Base-by-base conservation (phyloP, 352 stramenopile genomes). In the Phytophthora colocasiae region DNA sequence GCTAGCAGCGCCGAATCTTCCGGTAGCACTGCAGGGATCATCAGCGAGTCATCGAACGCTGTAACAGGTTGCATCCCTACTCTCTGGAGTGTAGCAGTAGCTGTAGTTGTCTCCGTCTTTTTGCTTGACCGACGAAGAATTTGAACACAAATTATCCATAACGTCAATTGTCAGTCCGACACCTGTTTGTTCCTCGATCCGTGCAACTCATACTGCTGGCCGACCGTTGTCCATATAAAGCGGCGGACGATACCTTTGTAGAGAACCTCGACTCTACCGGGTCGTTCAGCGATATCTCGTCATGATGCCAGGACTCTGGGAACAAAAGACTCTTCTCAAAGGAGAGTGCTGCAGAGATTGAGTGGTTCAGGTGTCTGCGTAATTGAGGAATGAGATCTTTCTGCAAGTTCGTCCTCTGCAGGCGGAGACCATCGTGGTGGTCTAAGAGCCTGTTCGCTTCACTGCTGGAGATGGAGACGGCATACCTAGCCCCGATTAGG, bases 51-150 rank as follows among this genome's bases (percentile, higher is more conserved):
- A 32, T 71, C 55, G 11, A 32, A 26, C 8, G 51, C 61, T 24
- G 26, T 40, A 51, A 15, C n/a, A 22, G 11, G 52, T 22, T 52
- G 41, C 50, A 44, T 24, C 12, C 39, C 26, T 34, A 52, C 45
- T 58, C 17, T 74, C 19, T 71, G 55, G 66, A 71, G 45, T 66
- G 10, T 71, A n/a, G 27, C 60, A 22, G 44, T 71, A 57, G 54
- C 9, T 60, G 55, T 75, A 56, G 31, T 68, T 40, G 36, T 36
- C 15, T 70, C 47, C n/a, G 6, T 38, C 12, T 40, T 65, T 19
- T 17, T 66, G 29, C 45, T 69, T 54, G 24, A 22, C 32, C 26
- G 7, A 14, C 15, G 59, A 27, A 59, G 26, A 46, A 15, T 50
- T 34, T 71, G 51, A 57, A 48, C 50, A 31, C 58, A 43, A 43